phyloP scores from a whole-genome alignment of 2,329 filamentous ascomycete species.

The Tolypocladium tundrense region DNA sequence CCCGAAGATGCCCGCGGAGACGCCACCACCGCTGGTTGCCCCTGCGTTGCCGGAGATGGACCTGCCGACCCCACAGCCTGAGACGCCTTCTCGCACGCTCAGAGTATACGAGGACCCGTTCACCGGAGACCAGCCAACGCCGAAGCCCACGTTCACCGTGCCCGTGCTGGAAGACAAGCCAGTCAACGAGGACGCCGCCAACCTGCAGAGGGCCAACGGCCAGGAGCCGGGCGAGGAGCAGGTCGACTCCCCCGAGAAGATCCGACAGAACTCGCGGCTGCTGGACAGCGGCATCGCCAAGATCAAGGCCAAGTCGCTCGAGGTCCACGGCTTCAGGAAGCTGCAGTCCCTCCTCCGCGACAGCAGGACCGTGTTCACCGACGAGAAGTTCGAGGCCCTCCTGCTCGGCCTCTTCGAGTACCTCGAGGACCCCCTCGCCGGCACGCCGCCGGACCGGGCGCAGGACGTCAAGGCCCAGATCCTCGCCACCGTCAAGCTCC shows the following conservation, averaged over 20 bases:
- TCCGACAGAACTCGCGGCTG: constrained; percentile 48
- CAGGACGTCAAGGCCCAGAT: constrained; percentile 67
- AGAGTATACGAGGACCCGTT: constrained; percentile 57
- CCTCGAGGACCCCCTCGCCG: constrained; percentile 50
- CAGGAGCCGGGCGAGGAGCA: constrained; percentile 11
- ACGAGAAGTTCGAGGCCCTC: constrained; percentile 59
- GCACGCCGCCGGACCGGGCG: constrained; percentile 50
- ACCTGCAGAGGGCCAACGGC: constrained; percentile 15
- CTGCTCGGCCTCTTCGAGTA: constrained; percentile 61
- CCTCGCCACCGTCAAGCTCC: constrained; percentile 60
- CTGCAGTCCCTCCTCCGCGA: constrained; percentile 66
- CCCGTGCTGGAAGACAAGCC: constrained; percentile 50
- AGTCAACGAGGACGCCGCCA: constrained; percentile 43
- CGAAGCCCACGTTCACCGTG: constrained; percentile 32
- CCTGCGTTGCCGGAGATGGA: constrained; percentile 2
- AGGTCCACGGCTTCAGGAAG: constrained; percentile 72
- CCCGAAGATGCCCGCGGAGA: constrained; percentile 4
- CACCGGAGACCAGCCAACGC: constrained; percentile 34
- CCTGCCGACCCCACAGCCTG: neutral
- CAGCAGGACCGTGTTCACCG: constrained; percentile 50
- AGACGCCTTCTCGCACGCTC: constrained; percentile 27
- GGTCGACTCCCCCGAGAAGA: constrained; percentile 33
- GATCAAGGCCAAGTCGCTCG: constrained; percentile 60
- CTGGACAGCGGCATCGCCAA: constrained; percentile 66
- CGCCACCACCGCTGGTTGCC: constrained; percentile 6